These are phyloP conservation scores for Fusarium sp. DNA, from an alignment of 2,329 filamentous ascomycete genomes.

Conservation along the genomic window DNA sequence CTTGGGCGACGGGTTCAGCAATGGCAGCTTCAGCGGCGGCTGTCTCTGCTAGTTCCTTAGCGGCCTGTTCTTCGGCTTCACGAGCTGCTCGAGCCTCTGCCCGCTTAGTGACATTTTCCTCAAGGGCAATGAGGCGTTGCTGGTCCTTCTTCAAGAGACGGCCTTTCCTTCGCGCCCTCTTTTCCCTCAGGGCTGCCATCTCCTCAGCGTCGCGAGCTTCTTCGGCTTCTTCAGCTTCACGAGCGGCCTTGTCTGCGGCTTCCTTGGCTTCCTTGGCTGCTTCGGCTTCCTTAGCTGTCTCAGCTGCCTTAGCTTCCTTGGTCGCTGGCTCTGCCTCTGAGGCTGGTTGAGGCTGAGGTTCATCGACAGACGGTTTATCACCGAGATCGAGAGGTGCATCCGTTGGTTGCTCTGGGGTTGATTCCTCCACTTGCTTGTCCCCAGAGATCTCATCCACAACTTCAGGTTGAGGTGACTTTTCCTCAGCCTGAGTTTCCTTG, in stretches of 20 bases:
- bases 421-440: neutral
- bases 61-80: constrained; percentile 34
- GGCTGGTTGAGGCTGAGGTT: constrained; percentile 46
- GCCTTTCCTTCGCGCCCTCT: constrained; percentile 47
- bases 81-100: constrained; percentile 45
- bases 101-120: constrained; percentile 39
- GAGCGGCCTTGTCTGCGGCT: constrained; percentile 35
- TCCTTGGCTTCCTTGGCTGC: constrained; percentile 24
- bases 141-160: constrained; percentile 40
- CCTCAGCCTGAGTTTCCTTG: constrained; percentile 33
- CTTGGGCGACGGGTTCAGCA: neutral
- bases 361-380: constrained; percentile 7
- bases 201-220: constrained; percentile 46
- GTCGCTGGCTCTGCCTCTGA: constrained; percentile 28
- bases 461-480: neutral
- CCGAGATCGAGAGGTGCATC: neutral
- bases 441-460: neutral
- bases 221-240: constrained; percentile 39
- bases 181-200: constrained; percentile 54
- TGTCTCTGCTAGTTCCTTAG: constrained; percentile 16
- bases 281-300: constrained; percentile 33
- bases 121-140: constrained; percentile 29
- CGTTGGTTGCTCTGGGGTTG: neutral
- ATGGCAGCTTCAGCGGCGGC: constrained; percentile 21
- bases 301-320: constrained; percentile 25